Conservation (phyloP, 2,329 filamentous ascomycete genomes). For the Epichloe brachyelytri region DNA sequence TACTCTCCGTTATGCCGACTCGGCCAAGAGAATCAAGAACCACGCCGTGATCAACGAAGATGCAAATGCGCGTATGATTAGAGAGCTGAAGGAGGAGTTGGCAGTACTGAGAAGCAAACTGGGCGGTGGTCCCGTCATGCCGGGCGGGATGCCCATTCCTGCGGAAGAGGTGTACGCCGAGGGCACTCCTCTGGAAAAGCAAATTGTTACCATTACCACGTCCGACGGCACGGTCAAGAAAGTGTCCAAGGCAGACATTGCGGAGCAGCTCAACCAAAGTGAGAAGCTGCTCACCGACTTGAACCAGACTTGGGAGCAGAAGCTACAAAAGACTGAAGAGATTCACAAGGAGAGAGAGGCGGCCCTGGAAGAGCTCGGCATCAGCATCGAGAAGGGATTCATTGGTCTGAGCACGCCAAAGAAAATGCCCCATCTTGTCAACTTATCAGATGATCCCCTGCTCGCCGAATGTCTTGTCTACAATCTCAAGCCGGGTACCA, state of each 20-base stretch:
- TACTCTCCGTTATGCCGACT: constrained; percentile 91
- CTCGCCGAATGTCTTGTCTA: constrained; percentile 94
- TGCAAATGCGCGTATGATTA: constrained; percentile 96
- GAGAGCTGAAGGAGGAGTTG: constrained; percentile 92
- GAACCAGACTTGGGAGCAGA: constrained; percentile 98
- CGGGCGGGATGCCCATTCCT: constrained; percentile 35
- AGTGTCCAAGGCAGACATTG: constrained; percentile 96
- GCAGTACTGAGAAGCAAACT: constrained; percentile 78
- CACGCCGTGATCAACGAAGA: constrained; percentile 98
- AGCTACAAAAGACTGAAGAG: constrained; percentile 83
- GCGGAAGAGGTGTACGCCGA: constrained; percentile 80
- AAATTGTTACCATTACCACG: constrained; percentile 88
- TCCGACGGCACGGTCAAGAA: constrained; percentile 80
- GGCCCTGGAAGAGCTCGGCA: constrained; percentile 88
- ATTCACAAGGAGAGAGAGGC: constrained; percentile 96
- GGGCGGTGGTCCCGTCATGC: constrained; percentile 38
- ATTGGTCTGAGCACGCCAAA: constrained; percentile 91
- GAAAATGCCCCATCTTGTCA: constrained; percentile 98
- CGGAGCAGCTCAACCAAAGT: constrained; percentile 88
- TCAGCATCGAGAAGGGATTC: constrained; percentile 98
- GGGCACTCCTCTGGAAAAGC: constrained; percentile 84
- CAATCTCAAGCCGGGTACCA: constrained; percentile 91
- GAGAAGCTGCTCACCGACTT: constrained; percentile 93
- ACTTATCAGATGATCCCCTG: constrained; percentile 86
- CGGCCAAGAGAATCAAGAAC: constrained; percentile 98